Conservation (phyloP, 208 protist species). For the Trypanosoma lewisi region DNA sequence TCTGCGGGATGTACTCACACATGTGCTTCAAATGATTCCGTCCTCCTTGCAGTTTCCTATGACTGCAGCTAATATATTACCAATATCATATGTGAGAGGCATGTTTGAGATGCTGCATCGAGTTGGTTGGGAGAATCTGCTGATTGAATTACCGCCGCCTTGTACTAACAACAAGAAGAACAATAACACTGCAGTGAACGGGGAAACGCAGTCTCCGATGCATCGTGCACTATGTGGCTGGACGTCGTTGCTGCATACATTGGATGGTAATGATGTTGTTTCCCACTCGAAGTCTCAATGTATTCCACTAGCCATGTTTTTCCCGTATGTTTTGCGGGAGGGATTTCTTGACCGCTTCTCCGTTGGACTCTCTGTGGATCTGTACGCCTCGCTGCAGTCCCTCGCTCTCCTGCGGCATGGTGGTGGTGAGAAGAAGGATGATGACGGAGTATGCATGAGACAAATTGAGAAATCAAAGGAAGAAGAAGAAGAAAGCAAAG, state of each 20-base stretch:
- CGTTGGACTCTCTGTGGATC: slow-evolving; percentile 5
- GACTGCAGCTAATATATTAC: not conserved
- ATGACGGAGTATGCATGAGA: too few species aligned
- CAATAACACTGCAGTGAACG: not conserved
- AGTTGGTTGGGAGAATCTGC: not conserved
- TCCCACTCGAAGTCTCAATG: not conserved
- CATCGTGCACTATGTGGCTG: not conserved
- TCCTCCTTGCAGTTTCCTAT: not conserved
- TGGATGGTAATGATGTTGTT: not conserved
- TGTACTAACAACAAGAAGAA: not conserved
- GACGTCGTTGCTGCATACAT: not conserved
- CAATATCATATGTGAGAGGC: not conserved
- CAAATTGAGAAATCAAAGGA: too few species aligned
- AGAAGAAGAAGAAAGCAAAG: too few species aligned
- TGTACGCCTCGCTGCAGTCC: slow-evolving; percentile 5
- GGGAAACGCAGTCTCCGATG: not conserved
- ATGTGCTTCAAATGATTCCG: not conserved
- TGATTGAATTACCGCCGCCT: not conserved
- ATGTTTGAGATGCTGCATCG: slow-evolving; percentile 13
- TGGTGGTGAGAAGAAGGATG: not conserved
- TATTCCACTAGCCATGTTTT: not conserved
- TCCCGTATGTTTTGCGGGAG: slow-evolving; percentile 5
- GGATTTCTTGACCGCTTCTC: slow-evolving; percentile 7
- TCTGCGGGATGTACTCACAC: not conserved
- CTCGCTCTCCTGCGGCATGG: not conserved